Evolutionary conservation across 805 yeast genomes (phyloP), one percentile per base, ranked within the genome.

Genomic region (Naumovozyma baii): DNA sequence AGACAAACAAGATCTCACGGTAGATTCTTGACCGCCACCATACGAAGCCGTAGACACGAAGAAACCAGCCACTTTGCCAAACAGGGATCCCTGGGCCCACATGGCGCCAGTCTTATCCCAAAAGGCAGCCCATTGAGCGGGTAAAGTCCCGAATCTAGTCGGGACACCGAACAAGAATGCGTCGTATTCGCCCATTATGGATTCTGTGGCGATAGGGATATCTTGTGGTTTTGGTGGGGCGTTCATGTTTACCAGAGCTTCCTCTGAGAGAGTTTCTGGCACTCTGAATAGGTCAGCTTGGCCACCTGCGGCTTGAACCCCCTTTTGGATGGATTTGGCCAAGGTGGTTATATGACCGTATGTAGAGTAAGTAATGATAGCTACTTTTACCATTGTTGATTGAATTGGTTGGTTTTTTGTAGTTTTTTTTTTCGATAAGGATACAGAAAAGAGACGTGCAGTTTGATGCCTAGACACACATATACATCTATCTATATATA

Each of bases 11-110:
- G 67, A 74, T 51, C 73, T 69, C n/a, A 71, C 68, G n/a, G 94
- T 83, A 36, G 67, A 62, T 63, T 84, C 94, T 63, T 80, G 87
- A 44, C 94, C 94, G 52, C 87, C 86, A 45, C 86, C 86, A 46
- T 72, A 74, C 28, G 80, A 66, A 40, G 83, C 84, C 5, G 90
- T 80, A 37, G 82, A 70, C 34, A 77, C 74, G 55, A 83, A 83
- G 37, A 80, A 54, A 47, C 87, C 88, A n/a, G 79, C 86, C 41
- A 77, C 76, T 66, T 84, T 84, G 51, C 90, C 92, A 51, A 67
- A 56, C 40, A 82, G 69, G 18, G 75, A 73, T 48, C 90, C 90
- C 33, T 59, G 41, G 42, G 81, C 81, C 94, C 94, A 84, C 44
- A 81, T 62, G n/a, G 77, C 77, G 43, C 92, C 94, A 31, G 92